Conservation (phyloP, 805 yeast genomes). For the Alloascoidea africana region DNA sequence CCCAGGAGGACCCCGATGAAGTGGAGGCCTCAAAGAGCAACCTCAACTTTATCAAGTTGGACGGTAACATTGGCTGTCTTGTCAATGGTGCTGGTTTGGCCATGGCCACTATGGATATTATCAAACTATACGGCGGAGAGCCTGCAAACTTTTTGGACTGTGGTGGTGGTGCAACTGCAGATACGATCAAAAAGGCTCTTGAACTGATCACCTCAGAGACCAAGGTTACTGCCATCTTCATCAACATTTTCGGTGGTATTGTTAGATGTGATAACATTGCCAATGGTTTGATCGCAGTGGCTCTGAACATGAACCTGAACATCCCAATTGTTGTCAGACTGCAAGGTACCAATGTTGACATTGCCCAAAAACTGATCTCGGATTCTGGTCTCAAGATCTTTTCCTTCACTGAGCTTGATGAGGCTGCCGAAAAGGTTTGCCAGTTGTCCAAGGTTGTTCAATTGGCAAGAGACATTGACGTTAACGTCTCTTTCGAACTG, state of each 20-base stretch:
- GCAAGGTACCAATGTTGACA: conserved; percentile 92
- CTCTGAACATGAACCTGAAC: conserved; percentile 77
- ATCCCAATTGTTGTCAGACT: conserved; percentile 96
- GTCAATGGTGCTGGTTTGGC: conserved; percentile 99
- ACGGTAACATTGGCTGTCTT: conserved; percentile 96
- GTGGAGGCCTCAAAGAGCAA: conserved; percentile 82
- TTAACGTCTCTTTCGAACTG: conserved; percentile 32
- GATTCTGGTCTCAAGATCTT: conserved; percentile 88
- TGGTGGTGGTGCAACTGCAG: conserved; percentile 99
- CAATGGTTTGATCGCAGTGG: conserved; percentile 89
- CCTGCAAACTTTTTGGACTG: conserved; percentile 99
- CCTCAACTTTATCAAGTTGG: conserved; percentile 91
- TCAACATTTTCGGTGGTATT: conserved; percentile 98
- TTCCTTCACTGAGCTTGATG: conserved; percentile 85
- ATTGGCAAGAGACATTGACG: conserved; percentile 32
- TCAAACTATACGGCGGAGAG: conserved; percentile 93
- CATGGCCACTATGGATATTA: conserved; percentile 99
- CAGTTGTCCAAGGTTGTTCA: conserved; percentile 41
- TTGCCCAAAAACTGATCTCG: conserved; percentile 75
- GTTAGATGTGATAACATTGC: conserved; percentile 99
- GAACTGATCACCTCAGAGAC: conserved; percentile 80
- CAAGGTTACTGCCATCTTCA: conserved; percentile 88
- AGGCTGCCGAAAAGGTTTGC: conserved; percentile 93
- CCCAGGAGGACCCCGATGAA: conserved; percentile 98
- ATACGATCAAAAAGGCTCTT: conserved; percentile 94